Percentiles rank a stretch among this genome's conserved stretches.
Evolutionary conservation across 768 basidiomycete genomes (phyloP).

Genomic region (Podaxis sp.): DNA sequence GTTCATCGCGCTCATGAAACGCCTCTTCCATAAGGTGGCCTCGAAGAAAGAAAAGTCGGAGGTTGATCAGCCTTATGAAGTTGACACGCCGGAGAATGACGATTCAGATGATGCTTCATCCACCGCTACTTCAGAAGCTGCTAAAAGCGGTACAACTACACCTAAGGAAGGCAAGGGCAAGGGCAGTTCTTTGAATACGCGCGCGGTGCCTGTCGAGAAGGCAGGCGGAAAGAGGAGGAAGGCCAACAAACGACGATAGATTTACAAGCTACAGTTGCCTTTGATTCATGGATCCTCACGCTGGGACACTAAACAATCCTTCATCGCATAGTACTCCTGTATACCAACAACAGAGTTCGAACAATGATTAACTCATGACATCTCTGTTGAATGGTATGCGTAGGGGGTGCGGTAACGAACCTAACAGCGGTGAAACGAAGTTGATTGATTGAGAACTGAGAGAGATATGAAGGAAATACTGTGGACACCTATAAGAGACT

Average conservation of each 20-base stretch:
- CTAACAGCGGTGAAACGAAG: no score
- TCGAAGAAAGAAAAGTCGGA: conserved; percentile 20
- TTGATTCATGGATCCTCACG: not conserved
- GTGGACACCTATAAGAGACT: no score
- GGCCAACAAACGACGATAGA: conserved; percentile 43
- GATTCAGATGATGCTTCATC: conserved; percentile 34
- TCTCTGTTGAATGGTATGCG: no score
- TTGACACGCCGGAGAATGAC: conserved; percentile 13
- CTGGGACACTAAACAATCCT: not conserved
- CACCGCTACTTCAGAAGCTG: conserved; percentile 38
- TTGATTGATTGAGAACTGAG: no score
- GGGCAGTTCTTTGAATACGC: conserved; percentile 16
- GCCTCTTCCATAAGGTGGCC: conserved; percentile 23
- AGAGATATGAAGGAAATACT: no score
- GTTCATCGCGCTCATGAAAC: conserved; percentile 50
- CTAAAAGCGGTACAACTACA: conserved; percentile 36
- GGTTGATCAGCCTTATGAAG: not conserved
- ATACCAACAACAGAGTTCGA: not conserved
- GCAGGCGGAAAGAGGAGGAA: conserved; percentile 66
- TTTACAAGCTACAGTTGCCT: not conserved
- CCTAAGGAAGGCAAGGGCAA: conserved; percentile 29
- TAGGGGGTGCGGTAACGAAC: no score
- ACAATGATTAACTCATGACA: not conserved
- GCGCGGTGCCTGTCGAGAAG: conserved; percentile 38
- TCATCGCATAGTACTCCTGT: not conserved